A percentile compares a stretch with the other conserved stretches of the same genome.
These are phyloP conservation scores for Mucor piriformis DNA, from an alignment of 371 early-diverging fungal genomes.

Conservation along the genomic window DNA sequence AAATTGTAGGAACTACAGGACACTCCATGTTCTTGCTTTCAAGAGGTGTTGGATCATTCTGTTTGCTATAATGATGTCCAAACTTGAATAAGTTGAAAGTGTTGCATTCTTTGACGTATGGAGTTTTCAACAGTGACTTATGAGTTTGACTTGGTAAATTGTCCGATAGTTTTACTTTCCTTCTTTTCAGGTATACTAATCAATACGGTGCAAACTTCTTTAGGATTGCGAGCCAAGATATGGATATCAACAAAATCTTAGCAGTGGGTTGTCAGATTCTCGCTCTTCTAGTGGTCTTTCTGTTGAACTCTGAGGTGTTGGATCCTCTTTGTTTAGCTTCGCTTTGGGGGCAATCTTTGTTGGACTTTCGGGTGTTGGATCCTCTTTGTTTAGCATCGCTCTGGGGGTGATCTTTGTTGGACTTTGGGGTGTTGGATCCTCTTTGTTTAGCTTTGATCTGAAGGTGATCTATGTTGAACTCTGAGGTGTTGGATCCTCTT, in stretches of 20 bases:
- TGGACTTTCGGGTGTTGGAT: background rate
- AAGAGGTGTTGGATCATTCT: slow-evolving; percentile 1
- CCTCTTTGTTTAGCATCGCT: background rate
- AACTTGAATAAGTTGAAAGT: background rate
- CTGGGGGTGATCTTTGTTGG: background rate
- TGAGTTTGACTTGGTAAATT: background rate
- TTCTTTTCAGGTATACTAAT: background rate
- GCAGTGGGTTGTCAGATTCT: background rate
- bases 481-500: background rate
- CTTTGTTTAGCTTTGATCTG: background rate
- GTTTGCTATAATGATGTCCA: background rate
- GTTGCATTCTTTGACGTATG: background rate
- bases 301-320: background rate
- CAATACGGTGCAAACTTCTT: background rate
- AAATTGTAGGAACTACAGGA: background rate
- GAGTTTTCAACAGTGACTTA: background rate
- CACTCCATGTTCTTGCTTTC: background rate
- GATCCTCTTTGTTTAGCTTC: background rate
- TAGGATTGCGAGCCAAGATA: slow-evolving; percentile 1
- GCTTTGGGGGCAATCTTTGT: background rate
- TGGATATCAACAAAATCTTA: background rate
- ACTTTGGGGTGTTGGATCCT: background rate
- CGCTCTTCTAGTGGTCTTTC: background rate
- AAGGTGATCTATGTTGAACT: background rate
- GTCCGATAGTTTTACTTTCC: background rate